Base-by-base conservation (phyloP, 2,329 filamentous ascomycete species). In the Alternaria panax region DNA sequence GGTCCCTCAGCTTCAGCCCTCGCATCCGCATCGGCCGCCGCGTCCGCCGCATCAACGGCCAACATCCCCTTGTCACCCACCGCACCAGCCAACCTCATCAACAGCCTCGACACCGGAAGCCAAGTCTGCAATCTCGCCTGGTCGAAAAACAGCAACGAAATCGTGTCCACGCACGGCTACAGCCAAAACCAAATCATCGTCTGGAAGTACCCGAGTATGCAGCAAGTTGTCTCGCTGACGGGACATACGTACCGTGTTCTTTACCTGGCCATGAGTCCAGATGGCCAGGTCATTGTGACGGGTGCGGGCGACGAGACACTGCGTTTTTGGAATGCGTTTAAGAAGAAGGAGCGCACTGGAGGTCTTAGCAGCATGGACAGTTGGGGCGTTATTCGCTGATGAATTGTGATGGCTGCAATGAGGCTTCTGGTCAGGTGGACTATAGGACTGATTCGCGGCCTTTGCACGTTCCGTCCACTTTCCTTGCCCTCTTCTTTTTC, bases 191-290 rank as follows among this genome's bases (percentile, higher is more conserved):
- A 98, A 78, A 97, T 99, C 70, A 94, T 98, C 36, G 92, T 99
- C 55, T 99, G 95, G 95, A 99, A 99, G 75, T 99, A 99, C 75
- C 95, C 95, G 1, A 93, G 90, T 67, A 98, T 99, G 95, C 92
- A 92, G 48, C 95, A 98, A 77, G 93, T 99, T 8, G 94, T 92
- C 40, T 96, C 92, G 67, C 83, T 99, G 45, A 99, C 95, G 0
- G 95, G 95, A 0, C 95, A 99, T 78, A 99, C 95, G 1, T 98
- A 96, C 79, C 90, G 95, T 73, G 95, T 99, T 12, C 84, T 99
- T 3, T 99, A 98, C 77, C 84, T 99, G 52, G 93, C 93, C 30
- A 98, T 98, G 93, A 97, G 93, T 74, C 95, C 95, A 1, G 94
- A 98, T 73, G 95, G 95, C 18, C 88, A 93, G 68, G 91, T 92